Evolutionary conservation across 202 grass and related monocot genomes (phyloP).

Genomic region (Miscanthus sacchariflorus): DNA sequence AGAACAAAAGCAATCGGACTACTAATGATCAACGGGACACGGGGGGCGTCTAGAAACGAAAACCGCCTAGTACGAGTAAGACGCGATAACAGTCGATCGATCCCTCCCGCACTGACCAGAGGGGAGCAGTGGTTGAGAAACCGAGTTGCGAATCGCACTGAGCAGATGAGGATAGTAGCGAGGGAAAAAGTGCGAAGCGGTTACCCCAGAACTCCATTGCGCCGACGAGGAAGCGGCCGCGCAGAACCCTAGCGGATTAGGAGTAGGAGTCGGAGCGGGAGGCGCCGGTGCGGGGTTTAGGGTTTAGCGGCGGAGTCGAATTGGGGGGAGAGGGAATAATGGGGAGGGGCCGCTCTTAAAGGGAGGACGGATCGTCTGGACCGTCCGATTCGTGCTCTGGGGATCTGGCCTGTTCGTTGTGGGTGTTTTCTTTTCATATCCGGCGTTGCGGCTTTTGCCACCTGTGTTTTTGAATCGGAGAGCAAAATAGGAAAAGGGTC

Average conservation of each 20-base stretch:
- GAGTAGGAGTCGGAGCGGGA: neutral
- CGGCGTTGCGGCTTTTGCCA: neutral
- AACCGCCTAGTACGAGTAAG: neutral
- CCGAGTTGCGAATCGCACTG: neutral
- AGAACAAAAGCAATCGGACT: neutral
- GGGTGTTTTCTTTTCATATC: neutral
- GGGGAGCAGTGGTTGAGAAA: neutral
- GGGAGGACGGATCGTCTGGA: neutral
- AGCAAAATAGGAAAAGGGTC: no score
- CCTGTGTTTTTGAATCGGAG: neutral
- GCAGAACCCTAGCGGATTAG: neutral
- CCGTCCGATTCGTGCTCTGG: neutral
- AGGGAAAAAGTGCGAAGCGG: no score
- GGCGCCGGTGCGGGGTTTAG: constrained; percentile 32
- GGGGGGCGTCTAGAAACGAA: neutral
- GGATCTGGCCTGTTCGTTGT: neutral
- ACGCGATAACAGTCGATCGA: neutral
- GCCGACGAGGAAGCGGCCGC: constrained; percentile 20
- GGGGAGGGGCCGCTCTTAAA: constrained; percentile 18
- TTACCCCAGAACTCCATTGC: constrained; percentile 65
- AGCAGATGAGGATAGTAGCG: neutral
- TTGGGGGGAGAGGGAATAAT: neutral
- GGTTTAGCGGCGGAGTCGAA: constrained; percentile 43
- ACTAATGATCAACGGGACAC: neutral
- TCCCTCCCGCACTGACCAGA: neutral